A percentile compares a stretch with the other conserved stretches of the same genome.
phyloP scores from a whole-genome alignment of 169 alveolate genomes.

The Plasmodium ovale region DNA sequence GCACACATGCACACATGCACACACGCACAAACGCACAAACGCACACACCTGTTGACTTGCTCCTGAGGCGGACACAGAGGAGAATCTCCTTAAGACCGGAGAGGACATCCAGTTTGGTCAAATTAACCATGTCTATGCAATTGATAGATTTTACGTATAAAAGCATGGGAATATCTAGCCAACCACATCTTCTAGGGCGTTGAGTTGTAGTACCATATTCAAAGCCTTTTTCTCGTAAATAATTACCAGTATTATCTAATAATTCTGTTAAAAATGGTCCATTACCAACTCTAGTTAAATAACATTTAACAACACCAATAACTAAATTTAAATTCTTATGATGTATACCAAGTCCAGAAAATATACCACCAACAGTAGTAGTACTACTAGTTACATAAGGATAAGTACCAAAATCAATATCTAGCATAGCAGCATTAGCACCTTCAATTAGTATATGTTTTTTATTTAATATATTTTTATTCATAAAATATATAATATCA shows the following conservation, averaged over 20 bases:
- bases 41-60: slow-evolving; percentile 78
- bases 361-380: slow-evolving; percentile 83
- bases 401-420: slow-evolving; percentile 84
- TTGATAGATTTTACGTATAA: slow-evolving; percentile 83
- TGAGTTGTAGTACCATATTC: slow-evolving; percentile 98
- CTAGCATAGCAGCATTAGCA: slow-evolving; percentile 87
- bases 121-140: slow-evolving; percentile 88
- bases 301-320: slow-evolving; percentile 94
- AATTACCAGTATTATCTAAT: slow-evolving; percentile 81
- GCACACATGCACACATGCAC: too few relatives aligned
- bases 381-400: slow-evolving; percentile 85
- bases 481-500: slow-evolving; percentile 85
- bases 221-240: slow-evolving; percentile 89
- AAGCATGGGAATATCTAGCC: slow-evolving; percentile 95
- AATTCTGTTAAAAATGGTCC: slow-evolving; percentile 98
- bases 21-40: not conserved
- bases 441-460: slow-evolving; percentile 80
- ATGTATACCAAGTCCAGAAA: slow-evolving; percentile 82
- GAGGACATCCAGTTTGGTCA: slow-evolving; percentile 95
- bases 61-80: slow-evolving; percentile 87
- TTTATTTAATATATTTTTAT: slow-evolving; percentile 82
- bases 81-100: slow-evolving; percentile 90
- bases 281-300: slow-evolving; percentile 97
- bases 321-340: slow-evolving; percentile 76
- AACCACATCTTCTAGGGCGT: slow-evolving; percentile 97